Conservation (phyloP, 2,329 filamentous ascomycete species). For the Monosporascus sp. region DNA sequence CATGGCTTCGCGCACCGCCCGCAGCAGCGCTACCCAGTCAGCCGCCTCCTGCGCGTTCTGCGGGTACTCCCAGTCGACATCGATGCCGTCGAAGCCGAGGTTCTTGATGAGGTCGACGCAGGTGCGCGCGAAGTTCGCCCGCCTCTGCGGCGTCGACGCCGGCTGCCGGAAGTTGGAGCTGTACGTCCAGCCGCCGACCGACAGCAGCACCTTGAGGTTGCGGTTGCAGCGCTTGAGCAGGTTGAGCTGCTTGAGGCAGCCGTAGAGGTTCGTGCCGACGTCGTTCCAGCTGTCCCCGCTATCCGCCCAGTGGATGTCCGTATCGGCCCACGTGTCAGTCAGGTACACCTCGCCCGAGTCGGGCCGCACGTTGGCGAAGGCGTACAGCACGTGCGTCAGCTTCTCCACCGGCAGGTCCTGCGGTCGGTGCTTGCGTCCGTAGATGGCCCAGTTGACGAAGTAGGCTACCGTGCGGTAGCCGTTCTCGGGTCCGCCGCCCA, state of each 20-base stretch:
- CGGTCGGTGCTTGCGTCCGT: constrained; percentile 78
- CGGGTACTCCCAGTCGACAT: constrained; percentile 67
- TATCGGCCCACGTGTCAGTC: constrained; percentile 60
- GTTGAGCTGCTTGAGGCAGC: constrained; percentile 83
- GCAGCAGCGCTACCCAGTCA: constrained; percentile 55
- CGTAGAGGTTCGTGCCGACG: constrained; percentile 74
- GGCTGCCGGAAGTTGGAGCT: constrained; percentile 75
- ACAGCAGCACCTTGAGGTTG: constrained; percentile 78
- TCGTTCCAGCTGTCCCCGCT: constrained; percentile 64
- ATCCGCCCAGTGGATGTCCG: constrained; percentile 64
- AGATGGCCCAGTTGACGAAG: constrained; percentile 81
- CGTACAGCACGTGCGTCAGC: constrained; percentile 83
- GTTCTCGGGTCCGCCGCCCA: constrained; percentile 38
- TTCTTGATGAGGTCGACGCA: constrained; percentile 74
- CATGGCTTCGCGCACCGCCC: constrained; percentile 50
- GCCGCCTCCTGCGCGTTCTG: constrained; percentile 48
- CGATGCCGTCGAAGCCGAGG: constrained; percentile 69
- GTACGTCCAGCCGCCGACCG: constrained; percentile 92
- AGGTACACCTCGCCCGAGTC: constrained; percentile 76
- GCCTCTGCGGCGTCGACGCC: constrained; percentile 64
- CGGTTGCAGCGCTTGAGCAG: constrained; percentile 77
- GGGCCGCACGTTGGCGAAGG: constrained; percentile 80
- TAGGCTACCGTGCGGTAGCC: constrained; percentile 66
- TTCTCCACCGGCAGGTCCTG: constrained; percentile 76
- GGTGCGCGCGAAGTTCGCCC: constrained; percentile 65